These are phyloP conservation scores for Globisporangium lucens DNA, from an alignment of 352 stramenopile genomes.

Conservation along the genomic window DNA sequence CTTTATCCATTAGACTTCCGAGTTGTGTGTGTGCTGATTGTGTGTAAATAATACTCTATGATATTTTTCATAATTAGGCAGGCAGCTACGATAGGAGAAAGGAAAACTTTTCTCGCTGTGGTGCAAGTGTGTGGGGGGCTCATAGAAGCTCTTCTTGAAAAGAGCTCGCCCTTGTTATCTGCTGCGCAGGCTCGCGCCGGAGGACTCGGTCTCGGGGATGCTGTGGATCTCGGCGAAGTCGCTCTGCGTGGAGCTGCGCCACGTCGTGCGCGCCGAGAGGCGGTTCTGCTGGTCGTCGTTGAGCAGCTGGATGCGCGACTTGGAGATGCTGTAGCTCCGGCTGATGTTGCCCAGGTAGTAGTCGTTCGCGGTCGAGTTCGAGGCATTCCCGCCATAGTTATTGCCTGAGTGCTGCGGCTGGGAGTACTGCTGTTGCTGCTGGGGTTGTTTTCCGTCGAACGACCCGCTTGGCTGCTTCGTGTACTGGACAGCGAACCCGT, in stretches of 20 bases:
- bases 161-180: slow-evolving; percentile 1
- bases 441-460: slow-evolving; percentile 8
- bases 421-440: not conserved
- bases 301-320: slow-evolving; percentile 22
- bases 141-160: not conserved
- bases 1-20: not conserved
- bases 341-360: slow-evolving; percentile 20
- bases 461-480: slow-evolving; percentile 4
- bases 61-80: slow-evolving; percentile 1
- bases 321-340: slow-evolving; percentile 18
- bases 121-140: not conserved
- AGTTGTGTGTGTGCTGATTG: not conserved
- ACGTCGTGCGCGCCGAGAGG: slow-evolving; percentile 19
- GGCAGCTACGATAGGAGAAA: not conserved
- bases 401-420: not conserved
- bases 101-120: not conserved
- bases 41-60: not conserved
- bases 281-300: slow-evolving; percentile 23
- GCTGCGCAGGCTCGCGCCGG: slow-evolving; percentile 6
- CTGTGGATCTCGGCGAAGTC: slow-evolving; percentile 20
- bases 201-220: slow-evolving; percentile 19
- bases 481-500: not conserved
- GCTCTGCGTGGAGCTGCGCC: slow-evolving; percentile 19
- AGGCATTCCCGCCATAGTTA: not conserved
- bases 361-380: slow-evolving; percentile 14